Conservation (phyloP, 805 yeast genomes). For the Kluyveromyces siamensis region DNA sequence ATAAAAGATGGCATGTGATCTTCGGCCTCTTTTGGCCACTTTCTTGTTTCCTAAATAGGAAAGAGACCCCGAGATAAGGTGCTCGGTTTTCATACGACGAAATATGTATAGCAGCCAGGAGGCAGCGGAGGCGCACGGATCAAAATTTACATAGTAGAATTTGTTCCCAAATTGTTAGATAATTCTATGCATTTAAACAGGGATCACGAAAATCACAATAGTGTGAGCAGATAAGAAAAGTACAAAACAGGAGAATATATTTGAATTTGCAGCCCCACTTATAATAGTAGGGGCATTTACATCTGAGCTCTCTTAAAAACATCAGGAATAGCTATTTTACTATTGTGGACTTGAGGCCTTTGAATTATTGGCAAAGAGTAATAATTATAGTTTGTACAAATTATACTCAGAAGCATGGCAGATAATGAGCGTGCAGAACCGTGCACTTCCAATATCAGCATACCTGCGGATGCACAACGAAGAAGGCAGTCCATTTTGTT, state of each 20-base stretch:
- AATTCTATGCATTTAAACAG: too few relatives aligned
- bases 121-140: too few relatives aligned
- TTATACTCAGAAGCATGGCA: neutral
- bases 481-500: conserved; percentile 11
- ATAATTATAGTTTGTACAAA: neutral
- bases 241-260: too few relatives aligned
- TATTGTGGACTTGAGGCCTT: neutral
- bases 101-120: neutral
- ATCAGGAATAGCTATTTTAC: neutral
- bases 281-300: too few relatives aligned
- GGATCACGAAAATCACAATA: too few relatives aligned
- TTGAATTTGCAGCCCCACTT: too few relatives aligned
- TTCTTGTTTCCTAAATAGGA: neutral
- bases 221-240: too few relatives aligned
- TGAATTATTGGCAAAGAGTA: neutral
- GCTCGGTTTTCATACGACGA: neutral
- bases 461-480: conserved; percentile 5
- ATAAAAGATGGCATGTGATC: neutral
- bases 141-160: too few relatives aligned
- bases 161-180: too few relatives aligned
- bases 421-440: neutral
- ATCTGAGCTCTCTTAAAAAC: neutral
- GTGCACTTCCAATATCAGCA: conserved; percentile 6
- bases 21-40: neutral
- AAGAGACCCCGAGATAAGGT: neutral